These are phyloP conservation scores for Scorias spongiosa DNA, from an alignment of 2,329 filamentous ascomycete species.

Conservation along the genomic window DNA sequence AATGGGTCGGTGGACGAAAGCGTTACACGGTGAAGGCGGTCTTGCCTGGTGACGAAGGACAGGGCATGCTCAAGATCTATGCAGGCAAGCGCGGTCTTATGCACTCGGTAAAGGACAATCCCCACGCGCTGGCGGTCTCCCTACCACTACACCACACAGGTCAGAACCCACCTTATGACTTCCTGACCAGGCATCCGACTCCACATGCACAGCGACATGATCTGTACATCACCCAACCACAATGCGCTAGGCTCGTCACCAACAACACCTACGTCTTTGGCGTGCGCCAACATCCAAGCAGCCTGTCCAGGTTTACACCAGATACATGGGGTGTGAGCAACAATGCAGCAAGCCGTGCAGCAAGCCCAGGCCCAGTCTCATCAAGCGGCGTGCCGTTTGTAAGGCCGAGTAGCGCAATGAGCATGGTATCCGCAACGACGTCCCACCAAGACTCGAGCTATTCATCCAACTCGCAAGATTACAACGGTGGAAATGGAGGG, in stretches of 20 bases:
- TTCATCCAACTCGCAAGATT: conserved; percentile 40
- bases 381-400: conserved; percentile 18
- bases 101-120: conserved; percentile 94
- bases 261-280: conserved; percentile 98
- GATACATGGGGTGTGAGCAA: conserved; percentile 21
- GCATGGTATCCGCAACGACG: conserved; percentile 40
- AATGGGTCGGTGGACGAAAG: conserved; percentile 79
- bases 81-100: conserved; percentile 88
- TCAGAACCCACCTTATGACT: conserved; percentile 87
- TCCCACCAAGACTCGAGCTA: conserved; percentile 37
- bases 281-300: conserved; percentile 78
- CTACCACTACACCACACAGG: conserved; percentile 83
- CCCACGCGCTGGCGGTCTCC: conserved; percentile 76
- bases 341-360: conserved; percentile 24
- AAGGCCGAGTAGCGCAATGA: conserved; percentile 43
- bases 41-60: conserved; percentile 79
- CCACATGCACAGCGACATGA: conserved; percentile 96
- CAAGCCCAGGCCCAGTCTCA: conserved; percentile 31
- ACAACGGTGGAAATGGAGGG: conserved; percentile 38
- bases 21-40: conserved; percentile 87
- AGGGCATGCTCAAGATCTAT: conserved; percentile 77
- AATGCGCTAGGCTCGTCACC: conserved; percentile 71
- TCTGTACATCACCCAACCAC: conserved; percentile 90
- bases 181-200: conserved; percentile 82
- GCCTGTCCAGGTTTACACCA: conserved; percentile 27